Percentiles rank a stretch among this genome's conserved stretches.
Evolutionary conservation across 1,139 yeast genomes (phyloP).

Genomic region (Hansenula anomala): DNA sequence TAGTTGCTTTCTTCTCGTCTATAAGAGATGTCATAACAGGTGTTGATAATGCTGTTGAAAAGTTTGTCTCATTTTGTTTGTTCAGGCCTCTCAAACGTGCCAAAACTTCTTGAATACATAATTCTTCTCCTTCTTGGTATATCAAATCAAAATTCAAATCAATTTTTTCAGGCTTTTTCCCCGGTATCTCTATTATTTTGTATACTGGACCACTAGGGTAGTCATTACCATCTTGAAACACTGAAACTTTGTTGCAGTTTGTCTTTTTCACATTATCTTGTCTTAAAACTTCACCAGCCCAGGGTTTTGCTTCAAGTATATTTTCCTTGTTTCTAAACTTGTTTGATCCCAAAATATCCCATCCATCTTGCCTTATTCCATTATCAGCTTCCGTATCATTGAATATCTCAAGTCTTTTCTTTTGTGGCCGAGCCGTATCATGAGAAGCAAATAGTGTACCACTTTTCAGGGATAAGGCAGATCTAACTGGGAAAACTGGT

Average conservation of each 20-base stretch:
- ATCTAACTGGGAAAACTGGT: slow-evolving; percentile 21
- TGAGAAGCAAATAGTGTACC: slow-evolving; percentile 26
- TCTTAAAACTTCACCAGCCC: slow-evolving; percentile 59
- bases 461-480: slow-evolving; percentile 19
- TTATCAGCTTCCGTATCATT: slow-evolving; percentile 14
- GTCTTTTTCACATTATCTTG: slow-evolving; percentile 27
- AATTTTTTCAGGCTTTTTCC: slow-evolving; percentile 61
- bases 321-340: slow-evolving; percentile 63
- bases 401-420: slow-evolving; percentile 18
- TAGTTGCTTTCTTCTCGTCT: background rate
- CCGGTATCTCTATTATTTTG: slow-evolving; percentile 49
- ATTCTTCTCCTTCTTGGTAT: slow-evolving; percentile 47
- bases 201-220: slow-evolving; percentile 29
- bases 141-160: slow-evolving; percentile 58
- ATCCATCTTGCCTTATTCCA: slow-evolving; percentile 25
- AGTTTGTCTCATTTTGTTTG: background rate
- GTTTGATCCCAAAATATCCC: slow-evolving; percentile 51
- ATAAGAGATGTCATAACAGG: no score
- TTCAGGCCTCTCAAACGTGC: slow-evolving; percentile 36
- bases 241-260: slow-evolving; percentile 29
- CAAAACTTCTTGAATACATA: slow-evolving; percentile 59
- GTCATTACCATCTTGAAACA: slow-evolving; percentile 41
- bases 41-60: background rate
- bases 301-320: slow-evolving; percentile 47
- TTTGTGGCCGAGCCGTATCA: slow-evolving; percentile 11